Conservation (phyloP, 768 basidiomycete species). For the Termitomyces sp. region DNA sequence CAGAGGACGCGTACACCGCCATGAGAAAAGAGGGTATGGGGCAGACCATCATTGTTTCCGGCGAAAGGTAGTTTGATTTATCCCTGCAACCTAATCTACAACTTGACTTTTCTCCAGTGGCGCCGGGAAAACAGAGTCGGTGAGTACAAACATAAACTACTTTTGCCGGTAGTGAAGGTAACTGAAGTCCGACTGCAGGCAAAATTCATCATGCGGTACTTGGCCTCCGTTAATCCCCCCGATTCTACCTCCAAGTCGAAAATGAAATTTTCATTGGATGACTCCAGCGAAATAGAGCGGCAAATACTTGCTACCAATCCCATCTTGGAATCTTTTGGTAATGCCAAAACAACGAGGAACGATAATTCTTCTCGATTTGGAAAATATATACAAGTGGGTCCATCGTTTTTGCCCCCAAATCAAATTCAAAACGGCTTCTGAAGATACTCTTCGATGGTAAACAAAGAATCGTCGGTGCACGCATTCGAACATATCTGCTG, state of each 20-base stretch:
- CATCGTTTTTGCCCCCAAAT: not conserved
- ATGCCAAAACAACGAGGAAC: constrained; percentile 98
- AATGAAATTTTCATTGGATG: constrained; percentile 73
- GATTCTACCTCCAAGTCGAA: constrained; percentile 53
- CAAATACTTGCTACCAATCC: constrained; percentile 99
- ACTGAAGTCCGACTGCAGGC: constrained; percentile 47
- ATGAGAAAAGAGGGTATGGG: constrained; percentile 93
- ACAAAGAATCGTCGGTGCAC: constrained; percentile 96
- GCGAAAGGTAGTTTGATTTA: constrained; percentile 71
- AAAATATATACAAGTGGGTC: constrained; percentile 93
- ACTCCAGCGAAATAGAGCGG: constrained; percentile 90
- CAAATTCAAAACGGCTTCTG: not conserved
- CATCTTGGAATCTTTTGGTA: constrained; percentile 97
- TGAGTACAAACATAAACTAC: constrained; percentile 22
- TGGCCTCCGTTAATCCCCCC: constrained; percentile 93
- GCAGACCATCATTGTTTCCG: constrained; percentile 98
- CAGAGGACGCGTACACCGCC: constrained; percentile 97
- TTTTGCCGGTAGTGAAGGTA: not conserved
- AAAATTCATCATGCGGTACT: constrained; percentile 98
- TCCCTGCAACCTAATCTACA: constrained; percentile 8
- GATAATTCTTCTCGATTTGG: constrained; percentile 99
- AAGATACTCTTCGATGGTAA: constrained; percentile 95
- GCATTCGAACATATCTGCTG: constrained; percentile 97
- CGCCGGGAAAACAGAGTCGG: constrained; percentile 98
- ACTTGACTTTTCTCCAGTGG: constrained; percentile 53